Conservation (phyloP, 2,329 filamentous ascomycete species). For the Fonsecaea erecta region DNA sequence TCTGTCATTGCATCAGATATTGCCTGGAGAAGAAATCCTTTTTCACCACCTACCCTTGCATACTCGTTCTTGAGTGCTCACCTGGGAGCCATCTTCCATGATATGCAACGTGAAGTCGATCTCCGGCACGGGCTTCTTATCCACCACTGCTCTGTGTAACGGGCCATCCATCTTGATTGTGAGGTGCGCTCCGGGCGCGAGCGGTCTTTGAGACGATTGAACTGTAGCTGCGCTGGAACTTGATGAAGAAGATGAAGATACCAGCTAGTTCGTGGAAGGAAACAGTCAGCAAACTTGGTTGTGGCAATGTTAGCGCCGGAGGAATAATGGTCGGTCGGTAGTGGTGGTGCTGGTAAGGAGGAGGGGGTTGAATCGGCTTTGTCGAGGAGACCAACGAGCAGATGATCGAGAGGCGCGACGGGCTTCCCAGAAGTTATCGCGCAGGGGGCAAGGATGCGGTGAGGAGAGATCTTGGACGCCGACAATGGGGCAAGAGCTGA, state of each 20-base stretch:
- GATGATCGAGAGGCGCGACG: background rate
- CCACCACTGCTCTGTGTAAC: slow-evolving; percentile 84
- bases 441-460: slow-evolving; percentile 5
- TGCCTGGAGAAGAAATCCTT: background rate
- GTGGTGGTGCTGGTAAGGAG: slow-evolving; percentile 5
- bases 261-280: background rate
- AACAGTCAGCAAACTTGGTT: slow-evolving; percentile 15
- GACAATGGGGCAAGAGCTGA: slow-evolving; percentile 17
- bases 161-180: slow-evolving; percentile 47
- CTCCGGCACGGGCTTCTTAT: slow-evolving; percentile 95
- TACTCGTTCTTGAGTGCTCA: slow-evolving; percentile 92
- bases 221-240: background rate
- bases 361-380: background rate
- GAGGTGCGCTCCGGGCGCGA: slow-evolving; percentile 34
- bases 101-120: slow-evolving; percentile 98
- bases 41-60: slow-evolving; percentile 80
- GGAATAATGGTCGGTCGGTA: slow-evolving; percentile 8
- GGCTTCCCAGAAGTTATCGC: slow-evolving; percentile 6
- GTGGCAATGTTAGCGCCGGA: slow-evolving; percentile 14
- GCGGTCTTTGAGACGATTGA: background rate
- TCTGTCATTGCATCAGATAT: slow-evolving; percentile 60
- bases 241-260: background rate
- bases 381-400: background rate
- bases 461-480: background rate
- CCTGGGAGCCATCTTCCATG: slow-evolving; percentile 96